phyloP scores from a whole-genome alignment of 169 alveolate genomes.

The Besnoitia besnoiti region DNA sequence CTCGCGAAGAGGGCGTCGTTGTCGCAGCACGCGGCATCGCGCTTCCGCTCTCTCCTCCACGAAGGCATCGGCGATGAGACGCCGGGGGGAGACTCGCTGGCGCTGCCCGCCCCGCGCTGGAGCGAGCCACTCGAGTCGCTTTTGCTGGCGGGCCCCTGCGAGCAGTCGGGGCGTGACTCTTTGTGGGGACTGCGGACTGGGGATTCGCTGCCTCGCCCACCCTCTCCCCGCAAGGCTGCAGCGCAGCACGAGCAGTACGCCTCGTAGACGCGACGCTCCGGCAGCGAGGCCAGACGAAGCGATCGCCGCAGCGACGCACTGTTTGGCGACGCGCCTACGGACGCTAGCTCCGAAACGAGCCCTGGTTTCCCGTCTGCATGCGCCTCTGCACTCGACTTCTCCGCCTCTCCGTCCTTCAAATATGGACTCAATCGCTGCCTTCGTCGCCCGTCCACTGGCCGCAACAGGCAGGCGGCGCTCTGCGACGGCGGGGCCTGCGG shows the following conservation, averaged over 20 bases:
- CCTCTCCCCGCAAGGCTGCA: not conserved
- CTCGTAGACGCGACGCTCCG: not conserved
- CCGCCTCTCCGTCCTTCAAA: not conserved
- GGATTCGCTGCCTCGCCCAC: not conserved
- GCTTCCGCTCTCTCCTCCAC: not conserved
- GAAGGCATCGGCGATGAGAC: not conserved
- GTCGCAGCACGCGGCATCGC: constrained; percentile 8
- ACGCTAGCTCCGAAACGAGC: not conserved
- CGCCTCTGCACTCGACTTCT: not conserved
- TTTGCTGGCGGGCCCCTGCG: not conserved
- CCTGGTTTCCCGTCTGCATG: not conserved
- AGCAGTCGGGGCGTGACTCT: not conserved
- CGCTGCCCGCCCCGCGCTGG: not conserved
- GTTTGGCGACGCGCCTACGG: not conserved
- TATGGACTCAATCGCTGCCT: not conserved
- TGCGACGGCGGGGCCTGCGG: too few species aligned
- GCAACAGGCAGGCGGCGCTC: not conserved
- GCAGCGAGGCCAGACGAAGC: constrained; percentile 13
- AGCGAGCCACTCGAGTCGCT: not conserved
- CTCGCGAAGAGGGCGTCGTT: not conserved
- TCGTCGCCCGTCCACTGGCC: not conserved
- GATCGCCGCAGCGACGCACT: constrained; percentile 31
- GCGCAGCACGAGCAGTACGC: constrained; percentile 20
- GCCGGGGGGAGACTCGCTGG: not conserved
- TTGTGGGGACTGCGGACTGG: not conserved